Conservation (phyloP, 2,329 filamentous ascomycete genomes). For the Epichloe brachyelytri region DNA sequence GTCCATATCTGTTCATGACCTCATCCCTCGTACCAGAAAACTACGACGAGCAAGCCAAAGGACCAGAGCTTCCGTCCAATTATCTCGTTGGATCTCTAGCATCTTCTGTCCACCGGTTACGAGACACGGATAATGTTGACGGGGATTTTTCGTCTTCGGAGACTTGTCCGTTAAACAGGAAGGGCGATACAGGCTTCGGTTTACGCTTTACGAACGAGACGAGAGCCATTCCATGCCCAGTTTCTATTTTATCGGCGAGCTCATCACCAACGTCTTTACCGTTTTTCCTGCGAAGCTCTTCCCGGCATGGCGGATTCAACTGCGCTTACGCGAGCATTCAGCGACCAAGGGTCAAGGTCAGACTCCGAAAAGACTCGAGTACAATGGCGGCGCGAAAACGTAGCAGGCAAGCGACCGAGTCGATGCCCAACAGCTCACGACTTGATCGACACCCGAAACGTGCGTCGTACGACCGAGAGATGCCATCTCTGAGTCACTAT, state of each 20-base stretch:
- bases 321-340: constrained; percentile 66
- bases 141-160: constrained; percentile 86
- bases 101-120: constrained; percentile 71
- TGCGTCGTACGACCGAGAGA: constrained; percentile 10
- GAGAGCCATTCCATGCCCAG: constrained; percentile 12
- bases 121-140: constrained; percentile 65
- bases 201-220: constrained; percentile 50
- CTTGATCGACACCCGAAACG: constrained; percentile 11
- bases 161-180: constrained; percentile 69
- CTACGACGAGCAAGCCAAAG: constrained; percentile 26
- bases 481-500: constrained; percentile 8
- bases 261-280: constrained; percentile 50
- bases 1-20: constrained; percentile 36
- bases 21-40: constrained; percentile 29
- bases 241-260: constrained; percentile 12
- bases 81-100: constrained; percentile 59
- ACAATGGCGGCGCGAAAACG: constrained; percentile 37
- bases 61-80: constrained; percentile 23
- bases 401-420: constrained; percentile 16
- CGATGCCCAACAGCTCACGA: constrained; percentile 1
- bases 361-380: constrained; percentile 71
- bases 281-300: constrained; percentile 56
- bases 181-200: constrained; percentile 60
- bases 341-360: constrained; percentile 72
- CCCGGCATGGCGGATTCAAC: constrained; percentile 71